Conservation (phyloP, 257 asterid species). For the Petrea volubilis region DNA sequence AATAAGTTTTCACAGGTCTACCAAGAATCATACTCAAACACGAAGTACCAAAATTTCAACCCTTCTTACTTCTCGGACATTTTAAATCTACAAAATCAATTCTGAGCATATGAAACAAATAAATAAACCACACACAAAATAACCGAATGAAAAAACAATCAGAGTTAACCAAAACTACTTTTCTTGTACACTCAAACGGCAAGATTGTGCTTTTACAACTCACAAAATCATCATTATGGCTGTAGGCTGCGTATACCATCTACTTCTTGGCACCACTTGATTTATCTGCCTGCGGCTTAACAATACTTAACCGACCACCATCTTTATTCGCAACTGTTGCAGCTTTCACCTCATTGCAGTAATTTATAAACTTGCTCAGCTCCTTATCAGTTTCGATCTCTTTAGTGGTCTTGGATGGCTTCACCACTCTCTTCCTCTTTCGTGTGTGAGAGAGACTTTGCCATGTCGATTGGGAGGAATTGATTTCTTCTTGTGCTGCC, state of each 20-base stretch:
- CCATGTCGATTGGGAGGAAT: slow-evolving; percentile 88
- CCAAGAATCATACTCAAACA: too few relatives aligned
- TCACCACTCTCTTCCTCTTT: slow-evolving; percentile 73
- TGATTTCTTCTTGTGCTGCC: slow-evolving; percentile 67
- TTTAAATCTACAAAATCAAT: neutral
- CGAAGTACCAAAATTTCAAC: neutral
- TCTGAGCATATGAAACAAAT: neutral
- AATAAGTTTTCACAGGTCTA: too few relatives aligned
- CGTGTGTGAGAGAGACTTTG: slow-evolving; percentile 51
- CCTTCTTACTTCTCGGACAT: neutral
- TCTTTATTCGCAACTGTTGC: slow-evolving; percentile 84
- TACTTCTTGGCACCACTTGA: slow-evolving; percentile 69
- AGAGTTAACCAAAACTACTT: neutral
- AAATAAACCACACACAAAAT: neutral
- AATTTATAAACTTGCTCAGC: slow-evolving; percentile 48
- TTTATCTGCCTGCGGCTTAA: slow-evolving; percentile 48
- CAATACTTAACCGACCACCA: slow-evolving; percentile 79
- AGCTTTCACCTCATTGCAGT: slow-evolving; percentile 62
- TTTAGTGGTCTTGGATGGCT: slow-evolving; percentile 71
- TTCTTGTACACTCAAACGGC: slow-evolving; percentile 5
- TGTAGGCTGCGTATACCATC: neutral
- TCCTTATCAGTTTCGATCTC: slow-evolving; percentile 74
- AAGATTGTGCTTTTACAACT: slow-evolving; percentile 16
- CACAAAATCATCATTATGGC: slow-evolving; percentile 4
- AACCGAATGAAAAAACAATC: neutral